A percentile compares a stretch with the other conserved stretches of the same genome.
phyloP scores from a whole-genome alignment of 2,329 filamentous ascomycete genomes.

The Chaetomiaceae sp. region DNA sequence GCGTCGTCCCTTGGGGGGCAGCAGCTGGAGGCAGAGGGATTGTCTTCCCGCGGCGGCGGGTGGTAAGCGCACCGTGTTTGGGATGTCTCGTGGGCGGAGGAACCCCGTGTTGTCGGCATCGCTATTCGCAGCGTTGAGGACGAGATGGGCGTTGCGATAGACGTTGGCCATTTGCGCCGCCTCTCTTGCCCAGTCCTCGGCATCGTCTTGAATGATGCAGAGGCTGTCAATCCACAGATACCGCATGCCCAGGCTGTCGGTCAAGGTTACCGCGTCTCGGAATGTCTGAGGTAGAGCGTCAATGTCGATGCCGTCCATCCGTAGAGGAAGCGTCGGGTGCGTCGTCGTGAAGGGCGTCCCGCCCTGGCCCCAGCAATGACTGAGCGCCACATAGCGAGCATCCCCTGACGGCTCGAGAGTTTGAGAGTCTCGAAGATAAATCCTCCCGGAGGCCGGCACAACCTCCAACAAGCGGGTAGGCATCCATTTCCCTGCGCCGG shows the following conservation, averaged over 20 bases:
- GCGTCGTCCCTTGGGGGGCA: neutral
- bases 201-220: conserved; percentile 31
- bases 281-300: conserved; percentile 24
- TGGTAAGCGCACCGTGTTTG: conserved; percentile 4
- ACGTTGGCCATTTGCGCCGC: conserved; percentile 28
- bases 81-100: neutral
- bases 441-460: neutral
- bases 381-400: conserved; percentile 25
- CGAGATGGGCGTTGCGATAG: conserved; percentile 27
- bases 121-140: conserved; percentile 19
- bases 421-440: conserved; percentile 6
- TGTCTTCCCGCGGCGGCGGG: neutral
- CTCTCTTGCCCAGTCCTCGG: conserved; percentile 22
- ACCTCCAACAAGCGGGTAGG: conserved; percentile 14
- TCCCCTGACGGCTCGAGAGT: neutral
- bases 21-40: conserved; percentile 9
- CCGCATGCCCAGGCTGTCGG: conserved; percentile 23
- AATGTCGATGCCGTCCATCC: conserved; percentile 11
- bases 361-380: conserved; percentile 29
- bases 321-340: conserved; percentile 5
- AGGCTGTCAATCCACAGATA: conserved; percentile 35
- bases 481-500: neutral
- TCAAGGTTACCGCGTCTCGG: conserved; percentile 27
- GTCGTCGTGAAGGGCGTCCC: conserved; percentile 15
- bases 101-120: conserved; percentile 11